Base-by-base conservation (phyloP, 345 rosid genomes). In the Brassica napus region DNA sequence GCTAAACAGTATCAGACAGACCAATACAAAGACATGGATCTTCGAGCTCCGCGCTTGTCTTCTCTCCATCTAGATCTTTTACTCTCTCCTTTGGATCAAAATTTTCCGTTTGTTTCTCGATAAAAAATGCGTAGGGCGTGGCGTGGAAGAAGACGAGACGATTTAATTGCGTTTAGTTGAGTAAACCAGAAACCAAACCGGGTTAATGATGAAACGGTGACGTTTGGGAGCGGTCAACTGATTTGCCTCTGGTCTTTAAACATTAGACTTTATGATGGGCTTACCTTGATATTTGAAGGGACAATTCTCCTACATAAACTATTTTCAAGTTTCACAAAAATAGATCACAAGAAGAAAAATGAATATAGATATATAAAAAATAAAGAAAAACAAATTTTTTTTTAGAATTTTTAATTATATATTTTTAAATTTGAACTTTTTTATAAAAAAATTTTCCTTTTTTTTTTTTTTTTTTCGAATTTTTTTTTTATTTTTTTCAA, bases 1-100 rank as follows among this genome's bases (percentile, higher is more conserved):
- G 42, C 77, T 84, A 44, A 85, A 18, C 0, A 89, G 77, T 8
- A 91, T 83, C 21, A 84, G 37, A 83, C 77, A 73, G 21, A 83
- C 32, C 30, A 85, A 37, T 4, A 37, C 14, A 49, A 72, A 72
- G 21, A 78, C 76, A 74, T 80, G 82, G 77, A 80, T 83, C 78
- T 80, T 79, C 54, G 76, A 42, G 52, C 24, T 49, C 60, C 71
- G 65, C 64, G 54, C 74, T 75, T 72, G 79, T 73, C 79, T 74
- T 32, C 42, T 82, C 81, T 85, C 86, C 86, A 86, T 85, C 30
- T 65, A 10, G 77, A 79, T 67, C 74, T 63, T 63, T 35, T 5
- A 12, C 59, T 64, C 79, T 71, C 34, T 21, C 12, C 11, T 18
- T 85, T 59, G 9, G 69, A 65, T 71, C 74, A 35, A 37, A 21